phyloP scores from a whole-genome alignment of 139 green algal genomes.

The Gonium pectorale region DNA sequence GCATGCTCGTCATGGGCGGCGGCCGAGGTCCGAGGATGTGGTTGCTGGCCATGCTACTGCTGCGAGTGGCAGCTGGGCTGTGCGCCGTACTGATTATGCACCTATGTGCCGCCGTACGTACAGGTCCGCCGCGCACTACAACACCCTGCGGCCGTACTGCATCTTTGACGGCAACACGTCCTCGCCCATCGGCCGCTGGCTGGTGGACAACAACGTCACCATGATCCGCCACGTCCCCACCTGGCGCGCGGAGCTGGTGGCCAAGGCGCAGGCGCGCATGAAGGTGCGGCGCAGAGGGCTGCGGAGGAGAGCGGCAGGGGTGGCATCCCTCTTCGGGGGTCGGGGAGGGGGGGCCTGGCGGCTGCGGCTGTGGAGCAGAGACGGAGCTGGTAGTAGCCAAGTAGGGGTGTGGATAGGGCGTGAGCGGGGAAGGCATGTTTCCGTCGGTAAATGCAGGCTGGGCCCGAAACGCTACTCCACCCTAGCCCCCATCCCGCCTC shows the following conservation, averaged over 20 bases:
- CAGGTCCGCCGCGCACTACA: constrained; percentile 17
- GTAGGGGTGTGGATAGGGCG: no score
- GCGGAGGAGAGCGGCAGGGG: no score
- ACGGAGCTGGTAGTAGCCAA: no score
- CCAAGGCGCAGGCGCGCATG: constrained; percentile 29
- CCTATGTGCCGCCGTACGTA: neutral
- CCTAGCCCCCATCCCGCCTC: no score
- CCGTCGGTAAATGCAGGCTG: no score
- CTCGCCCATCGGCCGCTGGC: constrained; percentile 38
- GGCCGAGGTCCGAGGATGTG: neutral
- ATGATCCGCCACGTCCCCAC: constrained; percentile 52
- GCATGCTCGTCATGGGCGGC: neutral
- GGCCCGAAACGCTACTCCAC: no score
- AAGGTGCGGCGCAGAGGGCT: constrained; percentile 3
- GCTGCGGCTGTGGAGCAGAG: no score
- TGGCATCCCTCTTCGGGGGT: neutral
- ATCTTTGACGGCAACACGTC: constrained; percentile 53
- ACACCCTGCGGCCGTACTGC: constrained; percentile 52
- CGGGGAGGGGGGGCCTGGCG: no score
- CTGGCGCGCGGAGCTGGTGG: constrained; percentile 47
- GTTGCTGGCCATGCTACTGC: neutral
- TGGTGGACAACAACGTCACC: constrained; percentile 44
- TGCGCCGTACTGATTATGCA: no score
- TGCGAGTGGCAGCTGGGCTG: no score
- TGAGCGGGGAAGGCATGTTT: no score